Percentiles rank a stretch among this genome's conserved stretches.
These are phyloP conservation scores for Strobilomyces echinocephalus DNA, from an alignment of 768 basidiomycete species.

Conservation along the genomic window DNA sequence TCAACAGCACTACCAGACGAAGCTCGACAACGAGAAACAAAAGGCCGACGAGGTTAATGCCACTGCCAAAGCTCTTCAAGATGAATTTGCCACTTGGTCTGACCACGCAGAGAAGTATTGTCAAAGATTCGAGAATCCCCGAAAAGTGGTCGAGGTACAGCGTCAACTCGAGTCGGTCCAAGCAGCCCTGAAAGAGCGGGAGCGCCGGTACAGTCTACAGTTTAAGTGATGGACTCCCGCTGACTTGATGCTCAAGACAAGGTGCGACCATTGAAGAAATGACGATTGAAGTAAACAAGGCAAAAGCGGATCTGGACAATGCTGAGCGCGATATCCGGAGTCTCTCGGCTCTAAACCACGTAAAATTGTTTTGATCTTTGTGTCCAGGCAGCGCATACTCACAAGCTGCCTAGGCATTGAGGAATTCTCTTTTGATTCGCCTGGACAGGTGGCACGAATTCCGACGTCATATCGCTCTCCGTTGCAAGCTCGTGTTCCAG, in stretches of 20 bases:
- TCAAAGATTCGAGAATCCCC: constrained; percentile 50
- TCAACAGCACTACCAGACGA: constrained; percentile 46
- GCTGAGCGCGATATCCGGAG: constrained; percentile 61
- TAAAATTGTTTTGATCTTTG: constrained; percentile 23
- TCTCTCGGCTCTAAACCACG: constrained; percentile 63
- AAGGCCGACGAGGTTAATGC: constrained; percentile 43
- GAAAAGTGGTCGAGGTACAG: constrained; percentile 52
- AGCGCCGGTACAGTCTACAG: constrained; percentile 46
- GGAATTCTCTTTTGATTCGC: constrained; percentile 59
- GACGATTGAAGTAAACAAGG: constrained; percentile 62
- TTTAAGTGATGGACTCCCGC: neutral
- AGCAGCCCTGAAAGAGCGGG: constrained; percentile 60
- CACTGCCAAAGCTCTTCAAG: constrained; percentile 45
- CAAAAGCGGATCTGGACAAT: constrained; percentile 52
- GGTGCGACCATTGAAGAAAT: constrained; percentile 78
- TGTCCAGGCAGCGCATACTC: constrained; percentile 1
- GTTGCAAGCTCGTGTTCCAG: constrained; percentile 79
- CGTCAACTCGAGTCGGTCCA: constrained; percentile 59
- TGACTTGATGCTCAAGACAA: constrained; percentile 41
- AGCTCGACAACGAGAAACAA: constrained; percentile 46
- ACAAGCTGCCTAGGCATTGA: constrained; percentile 50
- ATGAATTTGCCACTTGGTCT: constrained; percentile 68
- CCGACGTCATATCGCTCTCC: constrained; percentile 81
- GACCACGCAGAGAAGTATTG: constrained; percentile 60
- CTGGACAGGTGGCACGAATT: constrained; percentile 80